These are phyloP conservation scores for Butyriboletus loyo DNA, from an alignment of 768 basidiomycete species.

Conservation along the genomic window DNA sequence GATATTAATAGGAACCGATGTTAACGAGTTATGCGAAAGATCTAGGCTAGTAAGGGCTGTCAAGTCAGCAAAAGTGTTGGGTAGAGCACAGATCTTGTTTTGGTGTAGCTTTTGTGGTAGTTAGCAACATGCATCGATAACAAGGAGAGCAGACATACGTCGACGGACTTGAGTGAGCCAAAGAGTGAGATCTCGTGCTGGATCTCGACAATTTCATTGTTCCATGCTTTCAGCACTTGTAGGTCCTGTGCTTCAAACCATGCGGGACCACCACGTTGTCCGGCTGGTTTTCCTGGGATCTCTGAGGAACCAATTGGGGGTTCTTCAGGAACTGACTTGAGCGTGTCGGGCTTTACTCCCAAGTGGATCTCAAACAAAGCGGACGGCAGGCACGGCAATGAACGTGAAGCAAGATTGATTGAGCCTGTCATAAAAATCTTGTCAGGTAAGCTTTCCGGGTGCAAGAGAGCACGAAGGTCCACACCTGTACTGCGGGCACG, in stretches of 20 bases:
- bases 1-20: slow-evolving; percentile 57
- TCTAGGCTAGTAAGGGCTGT: slow-evolving; percentile 65
- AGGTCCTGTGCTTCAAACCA: slow-evolving; percentile 87
- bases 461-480: slow-evolving; percentile 30
- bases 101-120: slow-evolving; percentile 57
- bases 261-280: slow-evolving; percentile 46
- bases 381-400: slow-evolving; percentile 69
- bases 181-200: slow-evolving; percentile 84
- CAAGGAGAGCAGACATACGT: slow-evolving; percentile 47
- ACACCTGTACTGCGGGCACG: slow-evolving; percentile 75
- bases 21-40: slow-evolving; percentile 69
- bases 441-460: slow-evolving; percentile 42
- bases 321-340: slow-evolving; percentile 63
- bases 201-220: slow-evolving; percentile 74
- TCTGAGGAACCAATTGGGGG: slow-evolving; percentile 45
- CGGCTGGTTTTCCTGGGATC: slow-evolving; percentile 36
- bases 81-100: slow-evolving; percentile 63
- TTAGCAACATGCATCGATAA: neutral
- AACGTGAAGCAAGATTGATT: slow-evolving; percentile 73
- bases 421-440: slow-evolving; percentile 53
- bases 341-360: slow-evolving; percentile 65
- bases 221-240: slow-evolving; percentile 71
- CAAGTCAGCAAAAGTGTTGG: slow-evolving; percentile 66
- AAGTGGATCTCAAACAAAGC: slow-evolving; percentile 80
- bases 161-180: slow-evolving; percentile 75